phyloP scores from a whole-genome alignment of 2,329 filamentous ascomycete species.

The Ceratocystis smalleyi region DNA sequence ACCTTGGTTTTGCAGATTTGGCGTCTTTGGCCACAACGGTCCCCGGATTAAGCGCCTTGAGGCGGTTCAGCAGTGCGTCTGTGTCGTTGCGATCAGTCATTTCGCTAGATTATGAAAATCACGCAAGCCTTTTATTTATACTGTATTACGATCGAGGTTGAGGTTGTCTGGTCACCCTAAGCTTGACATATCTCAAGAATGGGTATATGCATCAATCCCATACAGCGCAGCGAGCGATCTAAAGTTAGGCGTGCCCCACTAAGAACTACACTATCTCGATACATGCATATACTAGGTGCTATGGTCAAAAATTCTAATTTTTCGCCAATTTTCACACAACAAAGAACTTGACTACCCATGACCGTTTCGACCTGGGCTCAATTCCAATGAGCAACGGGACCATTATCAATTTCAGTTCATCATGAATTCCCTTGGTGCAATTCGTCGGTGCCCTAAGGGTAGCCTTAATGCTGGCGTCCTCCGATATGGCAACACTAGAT shows the following conservation, averaged over 20 bases:
- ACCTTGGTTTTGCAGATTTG: slow-evolving; percentile 4
- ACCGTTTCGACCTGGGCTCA: not conserved
- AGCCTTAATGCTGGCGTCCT: not conserved
- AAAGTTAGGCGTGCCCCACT: not conserved
- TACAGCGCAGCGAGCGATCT: not conserved
- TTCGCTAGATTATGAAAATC: too few relatives aligned
- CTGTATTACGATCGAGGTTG: not conserved
- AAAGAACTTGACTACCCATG: not conserved
- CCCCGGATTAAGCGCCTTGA: slow-evolving; percentile 36
- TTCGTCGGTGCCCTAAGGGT: not conserved
- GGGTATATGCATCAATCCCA: not conserved
- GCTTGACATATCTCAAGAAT: slow-evolving; percentile 1
- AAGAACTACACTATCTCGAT: not conserved
- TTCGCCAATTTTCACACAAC: not conserved
- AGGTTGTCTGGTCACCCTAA: not conserved
- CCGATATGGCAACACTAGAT: not conserved
- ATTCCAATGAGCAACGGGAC: not conserved
- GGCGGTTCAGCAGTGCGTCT: slow-evolving; percentile 31
- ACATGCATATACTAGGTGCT: not conserved
- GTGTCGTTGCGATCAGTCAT: slow-evolving; percentile 10
- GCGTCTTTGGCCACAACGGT: slow-evolving; percentile 21
- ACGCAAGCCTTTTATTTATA: not conserved
- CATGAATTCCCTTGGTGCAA: not conserved
- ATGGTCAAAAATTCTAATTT: not conserved
- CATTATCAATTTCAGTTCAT: too few relatives aligned